Evolutionary conservation across 2,329 filamentous ascomycete species (phyloP).

Genomic region (Alternaria sp.): DNA sequence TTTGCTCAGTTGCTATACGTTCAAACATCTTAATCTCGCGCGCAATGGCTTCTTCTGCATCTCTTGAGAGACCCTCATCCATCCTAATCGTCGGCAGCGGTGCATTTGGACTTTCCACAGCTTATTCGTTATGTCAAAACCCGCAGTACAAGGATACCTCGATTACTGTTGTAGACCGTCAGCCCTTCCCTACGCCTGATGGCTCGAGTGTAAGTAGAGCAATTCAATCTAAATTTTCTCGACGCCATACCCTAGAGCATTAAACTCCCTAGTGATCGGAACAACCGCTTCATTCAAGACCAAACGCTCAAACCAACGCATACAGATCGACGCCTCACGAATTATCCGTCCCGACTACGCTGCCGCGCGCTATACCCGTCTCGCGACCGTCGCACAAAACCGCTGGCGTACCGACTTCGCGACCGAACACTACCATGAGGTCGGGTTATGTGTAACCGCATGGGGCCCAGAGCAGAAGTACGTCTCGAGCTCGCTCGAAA

Average conservation of each 20-base stretch:
- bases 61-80: constrained; percentile 46
- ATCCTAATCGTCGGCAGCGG: constrained; percentile 59
- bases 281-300: neutral
- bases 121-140: constrained; percentile 71
- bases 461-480: constrained; percentile 55
- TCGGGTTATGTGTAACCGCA: constrained; percentile 70
- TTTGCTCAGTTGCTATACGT: constrained; percentile 2
- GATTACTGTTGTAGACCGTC: constrained; percentile 65
- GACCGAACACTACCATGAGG: constrained; percentile 72
- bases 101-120: constrained; percentile 67
- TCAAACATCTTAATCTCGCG: neutral
- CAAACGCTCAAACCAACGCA: constrained; percentile 2
- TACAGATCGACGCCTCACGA: constrained; percentile 63
- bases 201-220: constrained; percentile 57
- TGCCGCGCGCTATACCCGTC: constrained; percentile 74
- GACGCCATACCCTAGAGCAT: neutral
- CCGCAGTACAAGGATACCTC: constrained; percentile 57
- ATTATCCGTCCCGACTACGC: constrained; percentile 80
- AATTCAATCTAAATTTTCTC: neutral
- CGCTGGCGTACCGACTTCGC: constrained; percentile 71
- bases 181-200: constrained; percentile 64
- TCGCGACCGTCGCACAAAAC: constrained; percentile 73
- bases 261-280: neutral
- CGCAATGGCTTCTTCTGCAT: constrained; percentile 29
- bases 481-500: constrained; percentile 45